phyloP scores from a whole-genome alignment of 345 rosid species.

The Euclidium syriacum region DNA sequence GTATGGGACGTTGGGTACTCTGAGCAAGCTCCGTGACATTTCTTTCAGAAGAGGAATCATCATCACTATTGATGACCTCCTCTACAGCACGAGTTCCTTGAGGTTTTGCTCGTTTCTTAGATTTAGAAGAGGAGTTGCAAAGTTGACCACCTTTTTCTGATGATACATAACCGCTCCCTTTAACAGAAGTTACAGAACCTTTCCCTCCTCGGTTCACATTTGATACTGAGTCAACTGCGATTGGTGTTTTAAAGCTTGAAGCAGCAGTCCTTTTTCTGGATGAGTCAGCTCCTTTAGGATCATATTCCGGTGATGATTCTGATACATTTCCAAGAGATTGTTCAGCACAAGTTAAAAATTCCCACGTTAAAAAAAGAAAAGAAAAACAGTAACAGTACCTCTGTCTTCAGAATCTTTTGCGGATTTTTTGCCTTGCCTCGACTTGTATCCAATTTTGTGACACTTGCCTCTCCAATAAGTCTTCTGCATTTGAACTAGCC shows the following conservation, averaged over 20 bases:
- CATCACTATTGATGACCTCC: constrained; percentile 12
- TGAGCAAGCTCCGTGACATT: constrained; percentile 16
- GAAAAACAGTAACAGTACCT: constrained; percentile 38
- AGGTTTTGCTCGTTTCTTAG: constrained; percentile 31
- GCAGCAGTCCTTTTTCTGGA: constrained; percentile 27
- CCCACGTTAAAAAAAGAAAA: background rate
- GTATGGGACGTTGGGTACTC: constrained; percentile 26
- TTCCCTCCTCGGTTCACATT: constrained; percentile 27
- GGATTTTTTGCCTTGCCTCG: constrained; percentile 42
- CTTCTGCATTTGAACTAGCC: constrained; percentile 79
- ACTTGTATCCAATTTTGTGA: constrained; percentile 77
- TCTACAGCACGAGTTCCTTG: background rate
- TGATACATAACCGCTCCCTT: background rate
- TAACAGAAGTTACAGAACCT: background rate
- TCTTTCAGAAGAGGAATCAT: constrained; percentile 3
- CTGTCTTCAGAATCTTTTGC: constrained; percentile 26
- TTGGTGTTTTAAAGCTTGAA: constrained; percentile 7
- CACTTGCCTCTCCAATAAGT: constrained; percentile 62
- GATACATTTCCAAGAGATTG: constrained; percentile 11
- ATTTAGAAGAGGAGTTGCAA: constrained; percentile 19
- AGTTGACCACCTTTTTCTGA: constrained; percentile 27
- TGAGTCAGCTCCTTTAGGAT: constrained; percentile 20
- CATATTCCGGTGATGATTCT: constrained; percentile 49
- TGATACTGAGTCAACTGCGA: constrained; percentile 11
- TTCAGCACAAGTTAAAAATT: background rate